phyloP scores from a whole-genome alignment of 192 early-diverging fungal species.

The Umbelopsis ramanniana region DNA sequence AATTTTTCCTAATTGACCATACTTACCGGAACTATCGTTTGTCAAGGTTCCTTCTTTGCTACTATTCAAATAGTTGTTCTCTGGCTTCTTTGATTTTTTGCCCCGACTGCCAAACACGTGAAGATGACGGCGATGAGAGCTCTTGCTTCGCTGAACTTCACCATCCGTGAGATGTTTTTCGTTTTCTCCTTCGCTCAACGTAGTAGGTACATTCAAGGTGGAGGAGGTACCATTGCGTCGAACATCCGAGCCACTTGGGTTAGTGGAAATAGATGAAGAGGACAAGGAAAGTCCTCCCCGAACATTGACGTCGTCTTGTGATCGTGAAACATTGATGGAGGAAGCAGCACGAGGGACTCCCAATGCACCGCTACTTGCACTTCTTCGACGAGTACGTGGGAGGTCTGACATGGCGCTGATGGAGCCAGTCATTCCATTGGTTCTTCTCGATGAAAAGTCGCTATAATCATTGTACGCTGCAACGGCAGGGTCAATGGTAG shows the following conservation, averaged over 20 bases:
- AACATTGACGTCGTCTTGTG: conserved; percentile 28
- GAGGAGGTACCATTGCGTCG: conserved; percentile 19
- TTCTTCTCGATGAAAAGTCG: conserved; percentile 25
- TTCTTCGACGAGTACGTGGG: conserved; percentile 19
- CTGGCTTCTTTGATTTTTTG: background rate
- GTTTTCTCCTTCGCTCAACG: conserved; percentile 7
- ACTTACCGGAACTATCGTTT: background rate
- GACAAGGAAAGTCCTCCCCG: background rate
- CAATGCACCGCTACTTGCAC: conserved; percentile 22
- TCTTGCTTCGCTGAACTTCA: background rate
- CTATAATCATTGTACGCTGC: conserved; percentile 39
- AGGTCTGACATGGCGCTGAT: conserved; percentile 3
- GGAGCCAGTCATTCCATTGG: conserved; percentile 23
- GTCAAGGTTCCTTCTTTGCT: background rate
- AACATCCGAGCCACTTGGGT: background rate
- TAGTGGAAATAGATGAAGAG: background rate
- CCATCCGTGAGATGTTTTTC: conserved; percentile 3
- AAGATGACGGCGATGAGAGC: conserved; percentile 21
- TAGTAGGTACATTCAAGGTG: background rate
- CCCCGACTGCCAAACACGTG: conserved; percentile 30
- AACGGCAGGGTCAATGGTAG: conserved; percentile 36
- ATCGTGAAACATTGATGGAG: conserved; percentile 14
- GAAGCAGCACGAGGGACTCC: background rate
- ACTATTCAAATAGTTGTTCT: background rate
- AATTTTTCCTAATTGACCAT: background rate